A percentile compares a stretch with the other conserved stretches of the same genome.
phyloP scores from a whole-genome alignment of 176 grass and related monocot genomes.

The Oryza officinalis region DNA sequence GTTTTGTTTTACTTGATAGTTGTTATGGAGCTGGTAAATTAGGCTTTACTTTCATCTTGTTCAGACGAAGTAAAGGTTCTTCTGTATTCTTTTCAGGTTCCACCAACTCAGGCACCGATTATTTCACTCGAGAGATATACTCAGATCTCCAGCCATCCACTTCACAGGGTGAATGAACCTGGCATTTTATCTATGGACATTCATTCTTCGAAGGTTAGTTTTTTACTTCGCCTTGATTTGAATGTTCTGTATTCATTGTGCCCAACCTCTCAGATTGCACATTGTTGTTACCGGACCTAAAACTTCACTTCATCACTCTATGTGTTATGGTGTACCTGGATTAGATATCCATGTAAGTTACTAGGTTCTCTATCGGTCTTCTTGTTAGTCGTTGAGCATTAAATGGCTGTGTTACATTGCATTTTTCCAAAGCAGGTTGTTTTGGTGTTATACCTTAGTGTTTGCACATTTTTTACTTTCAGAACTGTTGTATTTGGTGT shows the following conservation, averaged over 20 bases:
- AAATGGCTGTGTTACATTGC: no score
- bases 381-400: no score
- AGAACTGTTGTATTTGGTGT: no score
- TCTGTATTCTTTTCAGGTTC: slow-evolving; percentile 46
- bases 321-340: no score
- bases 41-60: not conserved
- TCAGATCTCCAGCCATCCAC: slow-evolving; percentile 89
- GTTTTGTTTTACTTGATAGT: not conserved
- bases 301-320: no score
- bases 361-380: no score
- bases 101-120: slow-evolving; percentile 57
- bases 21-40: not conserved
- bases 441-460: no score
- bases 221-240: slow-evolving; percentile 9
- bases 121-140: slow-evolving; percentile 83
- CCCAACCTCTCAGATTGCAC: no score
- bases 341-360: no score
- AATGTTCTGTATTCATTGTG: not conserved
- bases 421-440: no score
- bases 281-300: no score
- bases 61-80: not conserved
- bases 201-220: slow-evolving; percentile 82
- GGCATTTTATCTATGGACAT: slow-evolving; percentile 93
- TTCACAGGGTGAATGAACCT: slow-evolving; percentile 94
- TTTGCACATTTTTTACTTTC: no score